Evolutionary conservation across 495 filamentous ascomycete genomes (phyloP).

Genomic region (Friedmanniomyces simplex): DNA sequence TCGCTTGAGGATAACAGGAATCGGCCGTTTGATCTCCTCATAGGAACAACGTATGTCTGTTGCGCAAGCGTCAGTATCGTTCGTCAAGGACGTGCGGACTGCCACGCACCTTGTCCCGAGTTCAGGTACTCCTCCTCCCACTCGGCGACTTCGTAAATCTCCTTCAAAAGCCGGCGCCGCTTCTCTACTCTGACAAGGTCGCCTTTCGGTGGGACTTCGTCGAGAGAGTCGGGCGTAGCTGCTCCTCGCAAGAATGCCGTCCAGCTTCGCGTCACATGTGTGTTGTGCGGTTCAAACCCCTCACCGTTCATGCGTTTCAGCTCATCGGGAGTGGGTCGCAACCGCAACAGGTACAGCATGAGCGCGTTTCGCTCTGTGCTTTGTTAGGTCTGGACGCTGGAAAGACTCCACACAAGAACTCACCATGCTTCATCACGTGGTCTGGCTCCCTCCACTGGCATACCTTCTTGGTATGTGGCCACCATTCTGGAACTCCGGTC

Average conservation of each 20-base stretch:
- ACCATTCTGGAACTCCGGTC: conserved; percentile 58
- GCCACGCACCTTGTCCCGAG: not conserved
- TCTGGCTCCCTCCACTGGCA: conserved; percentile 75
- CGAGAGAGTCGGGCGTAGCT: not conserved
- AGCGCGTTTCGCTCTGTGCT: conserved; percentile 34
- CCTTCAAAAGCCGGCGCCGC: conserved; percentile 42
- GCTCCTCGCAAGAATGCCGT: conserved; percentile 9
- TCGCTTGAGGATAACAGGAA: not conserved
- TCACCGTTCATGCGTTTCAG: conserved; percentile 8
- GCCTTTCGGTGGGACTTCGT: conserved; percentile 32
- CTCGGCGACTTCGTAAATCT: conserved; percentile 57
- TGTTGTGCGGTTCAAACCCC: not conserved
- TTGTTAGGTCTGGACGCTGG: not conserved
- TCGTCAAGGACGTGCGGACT: not conserved
- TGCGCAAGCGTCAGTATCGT: not conserved
- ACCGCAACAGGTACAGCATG: conserved; percentile 18
- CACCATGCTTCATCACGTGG: conserved; percentile 56
- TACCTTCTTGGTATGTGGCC: conserved; percentile 49
- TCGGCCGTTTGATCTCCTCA: not conserved
- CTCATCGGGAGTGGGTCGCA: conserved; percentile 16
- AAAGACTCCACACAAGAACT: conserved; percentile 34
- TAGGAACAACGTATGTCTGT: not conserved
- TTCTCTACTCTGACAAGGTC: conserved; percentile 33
- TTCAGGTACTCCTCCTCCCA: conserved; percentile 48
- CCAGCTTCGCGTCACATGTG: conserved; percentile 6